Conservation (phyloP, 495 filamentous ascomycete species). For the Aspergillus heteromorphus region DNA sequence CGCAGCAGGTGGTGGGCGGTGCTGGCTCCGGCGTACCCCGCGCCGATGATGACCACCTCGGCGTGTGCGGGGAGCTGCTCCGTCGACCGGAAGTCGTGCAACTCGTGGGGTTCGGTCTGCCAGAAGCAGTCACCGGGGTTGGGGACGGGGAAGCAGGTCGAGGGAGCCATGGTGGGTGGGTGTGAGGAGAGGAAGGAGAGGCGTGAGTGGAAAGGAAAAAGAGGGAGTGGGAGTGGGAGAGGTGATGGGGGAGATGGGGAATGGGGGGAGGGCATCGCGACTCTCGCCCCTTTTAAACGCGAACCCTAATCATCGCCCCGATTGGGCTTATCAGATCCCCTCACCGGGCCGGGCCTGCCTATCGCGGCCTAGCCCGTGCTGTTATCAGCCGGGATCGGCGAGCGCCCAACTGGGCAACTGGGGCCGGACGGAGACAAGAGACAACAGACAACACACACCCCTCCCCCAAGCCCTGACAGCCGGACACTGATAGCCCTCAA, state of each 20-base stretch:
- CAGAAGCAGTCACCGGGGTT: constrained; percentile 62
- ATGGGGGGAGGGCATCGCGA: not conserved
- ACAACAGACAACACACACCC: too few species aligned
- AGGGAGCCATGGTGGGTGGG: not conserved
- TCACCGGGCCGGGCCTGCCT: not conserved
- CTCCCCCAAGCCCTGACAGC: too few species aligned
- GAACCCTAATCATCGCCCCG: too few species aligned
- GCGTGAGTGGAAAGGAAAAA: not conserved
- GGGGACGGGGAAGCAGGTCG: constrained; percentile 34
- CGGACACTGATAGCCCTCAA: not conserved
- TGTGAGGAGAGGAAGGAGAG: too few species aligned
- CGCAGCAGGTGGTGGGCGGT: constrained; percentile 56
- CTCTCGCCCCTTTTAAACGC: too few species aligned
- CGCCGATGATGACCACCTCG: constrained; percentile 65
- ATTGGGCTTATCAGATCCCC: not conserved
- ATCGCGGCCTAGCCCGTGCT: not conserved
- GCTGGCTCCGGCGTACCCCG: constrained; percentile 61
- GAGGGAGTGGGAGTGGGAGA: not conserved
- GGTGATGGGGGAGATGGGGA: not conserved
- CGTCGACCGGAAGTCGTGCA: constrained; percentile 48
- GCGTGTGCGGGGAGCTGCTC: constrained; percentile 41
- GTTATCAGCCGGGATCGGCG: not conserved
- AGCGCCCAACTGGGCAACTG: not conserved
- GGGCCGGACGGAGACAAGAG: not conserved
- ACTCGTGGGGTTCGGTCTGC: constrained; percentile 49